Base-by-base conservation (phyloP, 2,329 filamentous ascomycete species). In the Curvularia sp. region DNA sequence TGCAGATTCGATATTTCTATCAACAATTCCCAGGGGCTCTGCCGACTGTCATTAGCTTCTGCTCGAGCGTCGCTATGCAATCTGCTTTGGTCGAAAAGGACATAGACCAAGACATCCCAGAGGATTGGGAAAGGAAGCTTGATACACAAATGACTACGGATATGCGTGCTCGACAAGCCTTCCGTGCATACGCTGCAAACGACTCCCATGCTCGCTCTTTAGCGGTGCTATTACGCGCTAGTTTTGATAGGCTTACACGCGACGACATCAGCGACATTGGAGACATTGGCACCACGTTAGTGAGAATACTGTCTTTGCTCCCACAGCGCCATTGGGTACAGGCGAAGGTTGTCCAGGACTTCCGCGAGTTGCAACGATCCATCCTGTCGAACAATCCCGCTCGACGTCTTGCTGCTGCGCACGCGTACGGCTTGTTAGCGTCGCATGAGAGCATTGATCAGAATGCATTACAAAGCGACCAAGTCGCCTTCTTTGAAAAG, bases 121-220 rank as follows among this genome's bases (percentile, higher is more conserved):
- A 89, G 45, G 91, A 94, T 61, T 98, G 95, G 95, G 90, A 93
- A 72, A 83, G 88, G 45, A 89, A 90, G 65, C 81, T 98, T 2
- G 90, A 93, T 65, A 86, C 87, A 1, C 82, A 89, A 6, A 82
- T 95, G 28, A 84, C 87, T 39, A 90, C 89, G 5, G 90, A 94
- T 69, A 83, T 89, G 57, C 79, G 83, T 45, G 86, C 87, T 10
- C 84, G 91, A 39, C 76, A 83, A 25, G 82, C 82, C 5, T 82
- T 93, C 54, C 84, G 82, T 53, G 69, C 72, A 0, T 86, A 89
- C 61, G 67, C 76, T 6, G 61, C 70, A 19, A 60, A 69, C 19
- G 67, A 74, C 32, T 60, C 73, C 27, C 76, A 77, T 63, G 69
- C 71, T 25, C 60, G 58, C 42, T 66, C 79, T 23, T 65, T 83